Evolutionary conservation across 805 yeast species (phyloP).

Genomic region (Candida taoyuanica): DNA sequence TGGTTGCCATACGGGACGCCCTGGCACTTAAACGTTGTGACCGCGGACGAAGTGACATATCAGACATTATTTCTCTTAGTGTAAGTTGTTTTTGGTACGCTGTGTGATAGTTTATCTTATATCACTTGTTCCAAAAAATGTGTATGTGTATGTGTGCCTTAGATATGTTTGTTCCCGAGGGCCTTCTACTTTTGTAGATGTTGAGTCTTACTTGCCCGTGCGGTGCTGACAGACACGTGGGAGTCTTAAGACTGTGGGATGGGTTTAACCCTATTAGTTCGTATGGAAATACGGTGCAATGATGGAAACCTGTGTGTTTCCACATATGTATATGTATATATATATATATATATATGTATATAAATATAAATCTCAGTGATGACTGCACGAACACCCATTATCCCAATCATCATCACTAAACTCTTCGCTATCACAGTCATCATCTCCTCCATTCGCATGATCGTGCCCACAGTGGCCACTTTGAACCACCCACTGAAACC

Average conservation of each 20-base stretch:
- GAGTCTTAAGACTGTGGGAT: too few relatives aligned
- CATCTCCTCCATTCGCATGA: constrained; percentile 16
- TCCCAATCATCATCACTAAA: constrained; percentile 26
- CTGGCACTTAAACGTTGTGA: constrained; percentile 28
- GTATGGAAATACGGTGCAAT: not conserved
- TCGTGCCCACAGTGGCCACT: constrained; percentile 8
- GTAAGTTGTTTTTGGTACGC: not conserved
- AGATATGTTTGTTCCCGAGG: too few relatives aligned
- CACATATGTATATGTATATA: too few relatives aligned
- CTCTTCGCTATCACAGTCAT: constrained; percentile 18
- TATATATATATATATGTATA: not conserved
- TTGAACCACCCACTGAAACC: constrained; percentile 18
- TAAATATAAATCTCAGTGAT: constrained; percentile 9
- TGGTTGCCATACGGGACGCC: constrained; percentile 5
- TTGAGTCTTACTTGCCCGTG: constrained; percentile 1
- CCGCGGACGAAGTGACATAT: constrained; percentile 32
- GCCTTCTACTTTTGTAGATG: too few relatives aligned
- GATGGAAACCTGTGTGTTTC: too few relatives aligned
- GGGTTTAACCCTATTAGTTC: not conserved
- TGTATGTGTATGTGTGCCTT: not conserved
- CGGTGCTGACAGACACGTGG: constrained; percentile 2
- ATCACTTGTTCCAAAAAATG: not conserved
- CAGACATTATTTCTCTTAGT: constrained; percentile 6
- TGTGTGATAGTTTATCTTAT: not conserved
- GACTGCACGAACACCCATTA: constrained; percentile 24